phyloP scores from a whole-genome alignment of 306 rosid species.

The cucumber (Cucumis sativus) region DNA sequence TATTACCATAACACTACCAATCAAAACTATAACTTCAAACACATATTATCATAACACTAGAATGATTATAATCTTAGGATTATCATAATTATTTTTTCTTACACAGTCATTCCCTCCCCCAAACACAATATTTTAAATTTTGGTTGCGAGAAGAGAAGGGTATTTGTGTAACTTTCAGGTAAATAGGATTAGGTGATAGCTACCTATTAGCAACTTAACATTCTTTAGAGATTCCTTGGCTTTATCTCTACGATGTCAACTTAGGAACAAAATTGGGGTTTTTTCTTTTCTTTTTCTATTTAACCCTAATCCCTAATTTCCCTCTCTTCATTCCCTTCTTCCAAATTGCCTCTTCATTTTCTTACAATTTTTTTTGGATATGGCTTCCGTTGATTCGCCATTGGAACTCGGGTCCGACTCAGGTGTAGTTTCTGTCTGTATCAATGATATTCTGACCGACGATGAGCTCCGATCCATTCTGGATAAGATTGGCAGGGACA shows the following conservation, averaged over 20 bases:
- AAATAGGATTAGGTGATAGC: background rate
- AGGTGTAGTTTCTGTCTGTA: slow-evolving; percentile 14
- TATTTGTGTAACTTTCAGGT: background rate
- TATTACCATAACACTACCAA: too few species aligned
- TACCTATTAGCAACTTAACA: background rate
- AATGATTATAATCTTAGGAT: too few species aligned
- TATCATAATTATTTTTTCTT: too few species aligned
- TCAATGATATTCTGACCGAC: slow-evolving; percentile 54
- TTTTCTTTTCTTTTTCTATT: background rate
- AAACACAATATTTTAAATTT: too few species aligned
- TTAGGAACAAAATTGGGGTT: background rate
- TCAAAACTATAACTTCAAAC: too few species aligned
- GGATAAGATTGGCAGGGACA: slow-evolving; percentile 40
- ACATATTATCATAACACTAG: too few species aligned
- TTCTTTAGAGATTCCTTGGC: background rate
- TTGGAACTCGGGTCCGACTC: slow-evolving; percentile 3
- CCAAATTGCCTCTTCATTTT: background rate
- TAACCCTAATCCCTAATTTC: background rate
- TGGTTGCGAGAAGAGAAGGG: background rate
- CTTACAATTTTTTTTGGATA: slow-evolving; percentile 4
- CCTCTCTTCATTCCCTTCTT: background rate
- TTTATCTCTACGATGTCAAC: background rate
- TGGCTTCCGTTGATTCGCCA: slow-evolving; percentile 21
- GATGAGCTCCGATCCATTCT: slow-evolving; percentile 79
- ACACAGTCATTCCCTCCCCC: too few species aligned